These are phyloP conservation scores for Aspergillus homomorphus DNA, from an alignment of 495 filamentous ascomycete species.

Conservation along the genomic window DNA sequence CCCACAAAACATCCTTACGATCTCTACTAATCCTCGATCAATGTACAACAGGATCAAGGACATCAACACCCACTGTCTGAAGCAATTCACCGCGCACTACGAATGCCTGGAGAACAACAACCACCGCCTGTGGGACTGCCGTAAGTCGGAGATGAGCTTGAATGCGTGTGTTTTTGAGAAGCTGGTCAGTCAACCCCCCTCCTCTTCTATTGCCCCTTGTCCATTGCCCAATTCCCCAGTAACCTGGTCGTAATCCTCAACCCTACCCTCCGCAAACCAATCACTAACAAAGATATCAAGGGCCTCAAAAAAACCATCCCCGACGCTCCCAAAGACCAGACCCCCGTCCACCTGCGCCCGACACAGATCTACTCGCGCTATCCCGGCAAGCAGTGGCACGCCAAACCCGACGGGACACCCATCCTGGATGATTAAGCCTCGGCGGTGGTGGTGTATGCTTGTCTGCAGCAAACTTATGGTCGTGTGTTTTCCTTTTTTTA, in stretches of 20 bases:
- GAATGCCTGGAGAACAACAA: constrained; percentile 96
- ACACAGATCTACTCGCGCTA: constrained; percentile 68
- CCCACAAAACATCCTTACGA: no score
- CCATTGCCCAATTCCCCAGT: background rate
- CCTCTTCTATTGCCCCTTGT: background rate
- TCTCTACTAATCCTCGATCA: no score
- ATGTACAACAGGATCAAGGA: constrained; percentile 82
- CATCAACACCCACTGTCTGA: constrained; percentile 91
- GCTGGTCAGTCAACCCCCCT: constrained; percentile 58
- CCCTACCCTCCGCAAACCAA: background rate
- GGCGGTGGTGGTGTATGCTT: no score
- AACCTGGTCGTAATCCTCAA: background rate
- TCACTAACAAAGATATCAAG: constrained; percentile 39
- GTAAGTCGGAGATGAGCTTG: constrained; percentile 69
- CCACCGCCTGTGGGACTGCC: constrained; percentile 91
- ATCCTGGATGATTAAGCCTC: background rate
- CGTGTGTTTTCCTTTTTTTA: constrained; percentile 19
- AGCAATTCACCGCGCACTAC: constrained; percentile 91
- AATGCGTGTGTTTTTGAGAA: constrained; percentile 96
- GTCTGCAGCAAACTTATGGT: no score
- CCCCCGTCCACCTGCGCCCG: constrained; percentile 77
- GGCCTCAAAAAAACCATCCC: constrained; percentile 89
- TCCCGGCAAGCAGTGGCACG: constrained; percentile 44
- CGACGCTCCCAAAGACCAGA: constrained; percentile 69
- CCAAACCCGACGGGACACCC: background rate